Evolutionary conservation across 1,284 basidiomycete genomes (phyloP).

Genomic region (Ganoderma boninense): DNA sequence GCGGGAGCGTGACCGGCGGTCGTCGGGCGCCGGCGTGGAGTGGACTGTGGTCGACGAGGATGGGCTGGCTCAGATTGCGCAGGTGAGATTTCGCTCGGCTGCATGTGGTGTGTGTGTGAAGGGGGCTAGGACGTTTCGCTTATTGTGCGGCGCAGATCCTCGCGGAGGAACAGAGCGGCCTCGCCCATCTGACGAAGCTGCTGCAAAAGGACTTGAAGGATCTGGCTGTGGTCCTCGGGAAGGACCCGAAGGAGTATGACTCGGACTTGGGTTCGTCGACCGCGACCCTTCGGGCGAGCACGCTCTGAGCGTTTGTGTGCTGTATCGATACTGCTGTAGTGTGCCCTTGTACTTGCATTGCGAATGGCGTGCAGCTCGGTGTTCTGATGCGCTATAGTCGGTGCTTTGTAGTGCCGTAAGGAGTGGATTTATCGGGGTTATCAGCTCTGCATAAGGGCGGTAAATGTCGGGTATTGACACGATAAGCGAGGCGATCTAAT

Average conservation of each 20-base stretch:
- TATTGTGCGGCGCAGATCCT: conserved; percentile 61
- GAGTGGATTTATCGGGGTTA: conserved; percentile 12
- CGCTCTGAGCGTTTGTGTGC: conserved; percentile 20
- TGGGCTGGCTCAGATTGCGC: conserved; percentile 77
- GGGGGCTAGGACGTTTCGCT: background rate
- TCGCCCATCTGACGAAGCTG: conserved; percentile 82
- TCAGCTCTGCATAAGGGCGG: background rate
- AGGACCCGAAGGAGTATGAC: conserved; percentile 47
- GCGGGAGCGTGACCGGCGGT: conserved; percentile 59
- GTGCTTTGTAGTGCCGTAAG: conserved; percentile 1
- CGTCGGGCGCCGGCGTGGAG: conserved; percentile 50
- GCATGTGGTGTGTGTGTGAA: background rate
- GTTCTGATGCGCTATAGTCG: too few species aligned
- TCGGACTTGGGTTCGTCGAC: conserved; percentile 41
- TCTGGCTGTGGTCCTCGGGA: conserved; percentile 74
- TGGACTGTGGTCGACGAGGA: conserved; percentile 91
- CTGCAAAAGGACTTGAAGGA: conserved; percentile 75
- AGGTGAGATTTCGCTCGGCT: conserved; percentile 51
- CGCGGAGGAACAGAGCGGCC: conserved; percentile 80
- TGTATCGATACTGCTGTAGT: conserved; percentile 10
- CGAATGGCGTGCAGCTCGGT: background rate
- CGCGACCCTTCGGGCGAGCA: conserved; percentile 47
- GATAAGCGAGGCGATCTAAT: conserved; percentile 12
- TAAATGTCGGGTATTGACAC: conserved; percentile 7
- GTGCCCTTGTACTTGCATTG: too few species aligned